Conservation (phyloP, 495 filamentous ascomycete genomes). For the Niebla homalea region DNA sequence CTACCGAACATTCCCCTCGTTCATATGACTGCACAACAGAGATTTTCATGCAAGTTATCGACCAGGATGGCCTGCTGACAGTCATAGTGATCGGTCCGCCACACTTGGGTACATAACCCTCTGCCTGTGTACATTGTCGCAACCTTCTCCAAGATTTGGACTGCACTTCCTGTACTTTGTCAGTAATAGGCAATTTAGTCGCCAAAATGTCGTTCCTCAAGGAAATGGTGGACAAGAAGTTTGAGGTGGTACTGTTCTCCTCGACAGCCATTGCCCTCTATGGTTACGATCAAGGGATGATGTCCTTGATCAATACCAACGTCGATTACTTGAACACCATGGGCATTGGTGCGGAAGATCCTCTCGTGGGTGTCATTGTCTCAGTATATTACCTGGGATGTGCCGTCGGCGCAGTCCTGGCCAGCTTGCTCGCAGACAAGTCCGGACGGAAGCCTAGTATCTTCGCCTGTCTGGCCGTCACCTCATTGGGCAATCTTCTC, state of each 20-base stretch:
- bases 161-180: too few species aligned
- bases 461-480: constrained; percentile 34
- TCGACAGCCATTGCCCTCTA: constrained; percentile 45
- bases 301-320: constrained; percentile 48
- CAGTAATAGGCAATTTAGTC: neutral
- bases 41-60: too few species aligned
- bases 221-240: constrained; percentile 23
- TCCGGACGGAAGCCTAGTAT: constrained; percentile 37
- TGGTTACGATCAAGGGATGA: constrained; percentile 45
- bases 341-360: constrained; percentile 31
- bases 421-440: constrained; percentile 33
- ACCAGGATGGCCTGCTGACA: too few species aligned
- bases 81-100: too few species aligned
- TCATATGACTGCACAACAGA: too few species aligned
- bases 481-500: constrained; percentile 36
- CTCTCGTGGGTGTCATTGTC: constrained; percentile 43
- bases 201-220: constrained; percentile 12
- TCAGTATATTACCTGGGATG: constrained; percentile 48
- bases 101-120: too few species aligned
- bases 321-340: constrained; percentile 40
- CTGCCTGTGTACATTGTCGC: too few species aligned
- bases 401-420: constrained; percentile 36
- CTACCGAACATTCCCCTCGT: too few species aligned
- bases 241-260: constrained; percentile 38
- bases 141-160: too few species aligned